Evolutionary conservation across 2,329 filamentous ascomycete species (phyloP), one percentile per base, ranked within the genome.

Genomic region (Hypoxylon sp.): DNA sequence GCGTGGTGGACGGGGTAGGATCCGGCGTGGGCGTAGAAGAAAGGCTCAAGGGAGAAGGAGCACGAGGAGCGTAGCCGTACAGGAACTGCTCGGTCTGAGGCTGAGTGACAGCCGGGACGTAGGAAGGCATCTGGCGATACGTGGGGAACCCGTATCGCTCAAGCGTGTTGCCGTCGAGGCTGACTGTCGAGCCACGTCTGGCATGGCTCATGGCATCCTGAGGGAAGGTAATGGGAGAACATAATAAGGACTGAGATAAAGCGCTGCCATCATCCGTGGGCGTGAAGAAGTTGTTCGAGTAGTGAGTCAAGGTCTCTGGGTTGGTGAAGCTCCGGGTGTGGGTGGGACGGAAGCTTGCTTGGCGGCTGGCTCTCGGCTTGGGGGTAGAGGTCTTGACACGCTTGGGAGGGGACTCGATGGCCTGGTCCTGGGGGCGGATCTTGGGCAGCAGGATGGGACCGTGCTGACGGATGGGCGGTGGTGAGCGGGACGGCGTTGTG

Each of bases 361-460:
- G 64, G 61, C 68, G 66, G 29, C 64, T 63, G 63, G 73, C 64
- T 61, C 64, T 69, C 9, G 71, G 56, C 23, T 73, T 55, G 73
- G 80, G 66, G 70, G 77, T 67, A 74, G 82, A 73, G 72, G 83
- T 79, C 79, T 85, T 73, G 75, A 83, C 70, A 68, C 87, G 83
- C 75, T 89, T 86, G 41, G 81, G 78, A 15, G 75, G 70, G 24
- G 73, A 72, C 35, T 88, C 85, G 60, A 92, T 84, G 60, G 88
- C 82, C 75, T 94, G 89, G 76, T 96, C 92, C 76, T 95, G 92
- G 35, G 85, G 85, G 60, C 92, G 85, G 77, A 96, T 93, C 82
- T 92, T 95, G 70, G 92, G 92, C 26, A 96, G 81, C 58, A 96
- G 80, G 45, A 91, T 80, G 48, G 91, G 91, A 48, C 91, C 91